These are phyloP conservation scores for Sphaerulina populicola DNA, from an alignment of 2,329 filamentous ascomycete genomes.

Conservation along the genomic window DNA sequence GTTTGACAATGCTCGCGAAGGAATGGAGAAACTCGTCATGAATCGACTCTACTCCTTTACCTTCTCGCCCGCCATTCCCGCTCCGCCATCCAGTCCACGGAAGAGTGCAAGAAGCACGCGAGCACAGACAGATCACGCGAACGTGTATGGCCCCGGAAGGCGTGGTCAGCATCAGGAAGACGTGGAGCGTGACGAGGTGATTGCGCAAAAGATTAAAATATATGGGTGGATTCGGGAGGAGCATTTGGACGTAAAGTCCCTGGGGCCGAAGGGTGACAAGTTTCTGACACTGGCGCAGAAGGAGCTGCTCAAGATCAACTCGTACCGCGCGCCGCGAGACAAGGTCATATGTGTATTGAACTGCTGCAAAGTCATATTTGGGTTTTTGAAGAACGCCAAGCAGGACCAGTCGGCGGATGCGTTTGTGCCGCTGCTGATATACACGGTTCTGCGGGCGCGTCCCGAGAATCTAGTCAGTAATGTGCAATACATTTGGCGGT, in stretches of 20 bases:
- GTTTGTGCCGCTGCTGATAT: constrained; percentile 90
- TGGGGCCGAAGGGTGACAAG: constrained; percentile 76
- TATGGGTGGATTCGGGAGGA: constrained; percentile 92
- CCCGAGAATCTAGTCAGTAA: constrained; percentile 95
- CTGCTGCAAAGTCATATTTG: constrained; percentile 99
- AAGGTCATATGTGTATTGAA: constrained; percentile 98
- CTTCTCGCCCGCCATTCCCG: constrained; percentile 87
- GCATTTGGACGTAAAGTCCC: constrained; percentile 81
- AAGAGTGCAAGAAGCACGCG: constrained; percentile 58
- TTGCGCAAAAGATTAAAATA: constrained; percentile 92
- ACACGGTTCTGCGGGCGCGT: constrained; percentile 88
- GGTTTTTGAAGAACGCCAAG: constrained; percentile 82
- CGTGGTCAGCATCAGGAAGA: constrained; percentile 96
- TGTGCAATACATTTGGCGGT: constrained; percentile 93
- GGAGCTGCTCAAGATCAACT: constrained; percentile 92
- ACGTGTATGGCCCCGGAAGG: constrained; percentile 63
- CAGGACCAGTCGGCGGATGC: constrained; percentile 92
- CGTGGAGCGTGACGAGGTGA: constrained; percentile 89
- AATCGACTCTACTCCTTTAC: constrained; percentile 92
- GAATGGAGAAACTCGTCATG: constrained; percentile 99
- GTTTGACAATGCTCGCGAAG: constrained; percentile 95
- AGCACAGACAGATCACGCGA: constrained; percentile 30
- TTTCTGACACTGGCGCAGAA: constrained; percentile 86
- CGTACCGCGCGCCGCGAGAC: constrained; percentile 90
- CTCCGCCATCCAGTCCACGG: constrained; percentile 61